Base-by-base conservation (phyloP, 78 protist genomes). In the Dictyostelium capitatum region DNA sequence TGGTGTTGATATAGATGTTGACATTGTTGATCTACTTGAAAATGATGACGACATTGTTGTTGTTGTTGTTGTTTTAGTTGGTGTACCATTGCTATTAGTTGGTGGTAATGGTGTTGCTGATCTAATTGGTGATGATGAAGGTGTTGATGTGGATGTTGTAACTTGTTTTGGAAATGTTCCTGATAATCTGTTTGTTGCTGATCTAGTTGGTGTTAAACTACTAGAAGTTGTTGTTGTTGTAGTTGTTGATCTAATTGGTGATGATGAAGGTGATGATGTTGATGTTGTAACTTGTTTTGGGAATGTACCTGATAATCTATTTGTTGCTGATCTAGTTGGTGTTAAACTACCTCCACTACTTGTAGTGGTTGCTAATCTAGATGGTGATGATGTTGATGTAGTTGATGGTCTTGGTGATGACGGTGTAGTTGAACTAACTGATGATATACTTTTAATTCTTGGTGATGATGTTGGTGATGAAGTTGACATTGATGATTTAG, bases 361-460 rank as follows among this genome's bases (percentile, higher is more conserved):
- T 57, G 70, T 30, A 19, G 73, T 41, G 25, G 74, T 56, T 30
- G 73, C 11, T 59, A 65, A 11, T 80, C 41, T 59, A 57, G 70
- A 53, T 80, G 85, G 77, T 80, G 32, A 79, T 48, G 83, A 53
- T 32, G 85, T 9, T 30, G 89, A 25, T 81, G 90, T 20, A 23
- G 37, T 47, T 67, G 89, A 32, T 28, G 77, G 43, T 11, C 28
- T 4, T 62, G 79, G 15, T 54, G 75, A 51, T 47, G 78, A 12
- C 10, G 50, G 41, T 10, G 43, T 30, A 5, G 65, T 6, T 43
- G 77, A 57, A n/a, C 57, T 37, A 20, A 30, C 32, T 46, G 41
- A 41, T 3, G 75, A 7, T 2, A 64, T 46, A 67, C 64, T 81
- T 41, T 72, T 25, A 30, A 69, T n/a, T 37, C 48, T 69, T 69